These are phyloP conservation scores for Cladobotryum mycophilum DNA, from an alignment of 2,329 filamentous ascomycete genomes.

Conservation along the genomic window DNA sequence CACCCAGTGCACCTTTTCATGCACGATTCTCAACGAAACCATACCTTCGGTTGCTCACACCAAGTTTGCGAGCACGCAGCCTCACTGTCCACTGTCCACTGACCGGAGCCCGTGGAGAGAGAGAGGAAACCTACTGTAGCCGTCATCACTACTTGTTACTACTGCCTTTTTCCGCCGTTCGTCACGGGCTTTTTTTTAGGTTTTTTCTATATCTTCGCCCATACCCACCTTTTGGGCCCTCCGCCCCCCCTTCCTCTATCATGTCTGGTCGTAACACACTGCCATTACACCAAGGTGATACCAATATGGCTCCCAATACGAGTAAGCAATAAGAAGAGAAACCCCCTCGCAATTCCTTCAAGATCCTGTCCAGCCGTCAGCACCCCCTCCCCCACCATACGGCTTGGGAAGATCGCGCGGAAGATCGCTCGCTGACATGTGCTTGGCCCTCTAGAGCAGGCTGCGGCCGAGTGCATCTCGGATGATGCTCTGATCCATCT, in stretches of 20 bases:
- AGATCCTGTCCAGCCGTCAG: neutral
- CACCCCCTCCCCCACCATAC: neutral
- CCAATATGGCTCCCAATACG: constrained; percentile 29
- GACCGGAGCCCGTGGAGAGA: too few species aligned
- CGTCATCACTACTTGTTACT: too few species aligned
- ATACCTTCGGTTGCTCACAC: constrained; percentile 9
- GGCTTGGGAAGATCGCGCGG: neutral
- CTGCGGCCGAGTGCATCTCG: constrained; percentile 68
- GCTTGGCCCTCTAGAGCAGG: constrained; percentile 30
- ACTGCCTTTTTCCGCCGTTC: too few species aligned
- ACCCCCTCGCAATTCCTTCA: neutral
- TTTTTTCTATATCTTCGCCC: constrained; percentile 8
- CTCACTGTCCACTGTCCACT: constrained; percentile 4
- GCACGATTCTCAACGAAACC: constrained; percentile 13
- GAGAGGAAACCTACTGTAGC: too few species aligned
- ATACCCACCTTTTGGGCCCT: constrained; percentile 15
- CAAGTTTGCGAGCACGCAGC: constrained; percentile 9
- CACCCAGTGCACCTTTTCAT: constrained; percentile 10
- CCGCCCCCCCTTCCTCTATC: constrained; percentile 12
- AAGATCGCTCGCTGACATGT: constrained; percentile 5
- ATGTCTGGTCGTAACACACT: constrained; percentile 28
- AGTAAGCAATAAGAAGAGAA: constrained; percentile 19
- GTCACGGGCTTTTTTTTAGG: too few species aligned
- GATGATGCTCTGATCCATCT: constrained; percentile 88
- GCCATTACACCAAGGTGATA: constrained; percentile 25